These are phyloP conservation scores for Amanita pseudoporphyria DNA, from an alignment of 768 basidiomycete genomes.

Conservation along the genomic window DNA sequence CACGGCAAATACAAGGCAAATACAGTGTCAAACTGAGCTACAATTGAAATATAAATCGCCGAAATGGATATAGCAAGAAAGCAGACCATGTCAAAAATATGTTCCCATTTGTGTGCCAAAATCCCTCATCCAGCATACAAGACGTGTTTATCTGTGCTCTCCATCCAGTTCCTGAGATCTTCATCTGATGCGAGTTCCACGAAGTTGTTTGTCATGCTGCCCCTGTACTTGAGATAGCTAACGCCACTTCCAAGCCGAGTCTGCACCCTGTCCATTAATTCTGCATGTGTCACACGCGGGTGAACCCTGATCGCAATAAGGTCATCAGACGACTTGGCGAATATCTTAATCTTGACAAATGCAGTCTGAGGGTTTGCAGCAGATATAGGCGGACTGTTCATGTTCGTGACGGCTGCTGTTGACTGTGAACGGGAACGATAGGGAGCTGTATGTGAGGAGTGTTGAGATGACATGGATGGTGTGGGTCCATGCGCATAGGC, in stretches of 20 bases:
- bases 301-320: constrained; percentile 96
- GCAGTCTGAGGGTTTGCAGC: constrained; percentile 72
- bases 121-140: constrained; percentile 59
- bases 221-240: constrained; percentile 60
- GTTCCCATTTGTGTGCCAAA: not conserved
- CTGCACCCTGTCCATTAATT: constrained; percentile 89
- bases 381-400: constrained; percentile 67
- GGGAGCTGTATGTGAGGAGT: constrained; percentile 44
- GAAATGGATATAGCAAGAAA: not conserved
- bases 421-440: constrained; percentile 52
- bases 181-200: constrained; percentile 54
- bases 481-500: constrained; percentile 18
- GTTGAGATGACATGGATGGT: constrained; percentile 38
- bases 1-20: constrained; percentile 1
- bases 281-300: constrained; percentile 76
- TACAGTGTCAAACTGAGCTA: constrained; percentile 2
- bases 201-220: constrained; percentile 56
- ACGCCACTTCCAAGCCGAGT: constrained; percentile 74
- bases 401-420: constrained; percentile 30
- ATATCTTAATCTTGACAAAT: constrained; percentile 98
- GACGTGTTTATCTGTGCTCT: constrained; percentile 72
- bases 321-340: constrained; percentile 88
- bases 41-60: not conserved
- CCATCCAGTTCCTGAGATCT: constrained; percentile 65
- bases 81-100: not conserved